phyloP scores from a whole-genome alignment of 2,329 filamentous ascomycete species.

The Orbilia javanica region DNA sequence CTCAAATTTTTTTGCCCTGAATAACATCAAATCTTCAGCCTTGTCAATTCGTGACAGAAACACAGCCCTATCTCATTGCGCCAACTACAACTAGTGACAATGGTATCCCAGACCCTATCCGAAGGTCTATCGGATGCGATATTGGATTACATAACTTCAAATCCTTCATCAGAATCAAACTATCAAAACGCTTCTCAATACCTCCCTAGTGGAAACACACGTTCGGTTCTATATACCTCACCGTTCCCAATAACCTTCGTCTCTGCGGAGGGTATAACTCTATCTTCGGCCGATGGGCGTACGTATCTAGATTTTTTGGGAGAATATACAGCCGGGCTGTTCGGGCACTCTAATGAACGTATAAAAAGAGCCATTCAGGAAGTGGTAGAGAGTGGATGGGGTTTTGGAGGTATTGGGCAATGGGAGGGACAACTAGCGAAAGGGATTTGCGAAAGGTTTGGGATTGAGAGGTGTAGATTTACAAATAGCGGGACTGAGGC shows the following conservation, averaged over 20 bases:
- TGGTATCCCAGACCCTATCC: not conserved
- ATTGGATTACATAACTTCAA: constrained; percentile 7
- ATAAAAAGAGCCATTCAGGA: constrained; percentile 67
- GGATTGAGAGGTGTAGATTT: constrained; percentile 72
- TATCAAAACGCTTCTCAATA: constrained; percentile 19
- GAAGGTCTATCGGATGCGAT: constrained; percentile 16
- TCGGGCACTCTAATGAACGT: constrained; percentile 73
- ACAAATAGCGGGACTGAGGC: constrained; percentile 77
- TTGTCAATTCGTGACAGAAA: not conserved
- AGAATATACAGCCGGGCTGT: constrained; percentile 76
- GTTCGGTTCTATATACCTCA: constrained; percentile 61
- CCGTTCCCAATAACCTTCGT: constrained; percentile 64
- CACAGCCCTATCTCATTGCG: not conserved
- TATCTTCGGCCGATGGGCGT: constrained; percentile 63
- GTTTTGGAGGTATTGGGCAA: constrained; percentile 70
- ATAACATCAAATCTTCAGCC: not conserved
- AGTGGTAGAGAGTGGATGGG: constrained; percentile 68
- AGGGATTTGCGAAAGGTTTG: constrained; percentile 71
- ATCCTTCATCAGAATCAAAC: constrained; percentile 18
- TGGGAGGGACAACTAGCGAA: constrained; percentile 70
- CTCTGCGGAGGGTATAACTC: constrained; percentile 61
- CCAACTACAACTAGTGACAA: too few relatives aligned
- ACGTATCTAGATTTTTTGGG: constrained; percentile 73
- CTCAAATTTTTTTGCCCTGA: not conserved
- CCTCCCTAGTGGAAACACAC: constrained; percentile 40